Percentiles rank a stretch among this genome's conserved stretches.
Evolutionary conservation across 495 filamentous ascomycete species (phyloP).

Genomic region (Xylaria flabelliformis): DNA sequence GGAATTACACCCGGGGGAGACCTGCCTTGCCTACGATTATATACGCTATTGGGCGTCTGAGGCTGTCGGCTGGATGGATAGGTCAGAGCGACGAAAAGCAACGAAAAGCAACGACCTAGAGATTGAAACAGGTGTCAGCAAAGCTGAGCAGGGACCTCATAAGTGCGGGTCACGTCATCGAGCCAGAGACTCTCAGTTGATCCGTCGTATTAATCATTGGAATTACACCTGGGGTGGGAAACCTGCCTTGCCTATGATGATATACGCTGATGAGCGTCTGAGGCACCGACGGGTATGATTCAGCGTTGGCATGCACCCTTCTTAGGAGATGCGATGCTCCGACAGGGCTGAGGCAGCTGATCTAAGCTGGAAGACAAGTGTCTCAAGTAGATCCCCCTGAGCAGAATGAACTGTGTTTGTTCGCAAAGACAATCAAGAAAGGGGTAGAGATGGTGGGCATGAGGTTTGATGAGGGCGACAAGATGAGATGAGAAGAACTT

Average conservation of each 20-base stretch:
- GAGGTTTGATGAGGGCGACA: not conserved
- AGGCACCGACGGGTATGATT: not conserved
- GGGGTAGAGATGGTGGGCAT: not conserved
- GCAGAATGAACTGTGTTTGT: too few relatives aligned
- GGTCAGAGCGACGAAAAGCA: too few relatives aligned
- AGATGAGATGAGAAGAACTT: not conserved
- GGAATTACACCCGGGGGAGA: not conserved
- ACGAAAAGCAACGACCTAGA: too few relatives aligned
- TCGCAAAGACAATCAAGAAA: not conserved
- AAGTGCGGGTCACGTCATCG: not conserved
- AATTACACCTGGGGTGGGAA: not conserved
- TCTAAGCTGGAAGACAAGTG: too few relatives aligned
- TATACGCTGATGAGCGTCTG: not conserved
- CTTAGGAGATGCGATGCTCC: not conserved
- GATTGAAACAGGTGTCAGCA: not conserved
- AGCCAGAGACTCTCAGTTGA: not conserved
- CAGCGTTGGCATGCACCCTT: not conserved
- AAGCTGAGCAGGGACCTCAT: not conserved
- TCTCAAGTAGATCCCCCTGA: too few relatives aligned
- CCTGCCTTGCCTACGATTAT: not conserved
- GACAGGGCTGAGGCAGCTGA: not conserved
- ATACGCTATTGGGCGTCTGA: not conserved
- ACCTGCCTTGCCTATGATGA: not conserved
- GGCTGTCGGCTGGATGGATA: too few relatives aligned
- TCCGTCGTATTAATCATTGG: not conserved